Base-by-base conservation (phyloP, 495 filamentous ascomycete genomes). In the Aspergillus baeticus region DNA sequence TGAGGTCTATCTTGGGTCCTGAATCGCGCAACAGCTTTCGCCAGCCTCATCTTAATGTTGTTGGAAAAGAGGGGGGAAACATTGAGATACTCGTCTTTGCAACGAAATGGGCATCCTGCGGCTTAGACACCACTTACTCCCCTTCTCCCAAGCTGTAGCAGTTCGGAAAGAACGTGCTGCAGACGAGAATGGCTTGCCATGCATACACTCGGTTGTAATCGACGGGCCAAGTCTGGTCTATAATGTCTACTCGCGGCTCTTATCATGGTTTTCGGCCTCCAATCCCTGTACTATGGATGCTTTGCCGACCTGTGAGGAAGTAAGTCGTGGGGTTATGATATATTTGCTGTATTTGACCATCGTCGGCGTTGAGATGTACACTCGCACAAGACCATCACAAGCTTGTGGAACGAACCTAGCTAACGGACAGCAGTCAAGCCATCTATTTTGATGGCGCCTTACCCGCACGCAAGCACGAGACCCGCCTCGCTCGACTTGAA, bases 381-480 rank as follows among this genome's bases (percentile, higher is more conserved):
- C 53, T 14, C 26, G 26, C 17, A 22, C n/a, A 4, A 35, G 10
- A 47, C 21, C 29, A 22, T 41, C 11, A 20, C 6, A 49, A 39
- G 23, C 13, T 47, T 23, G 5, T 23, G 5, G 15, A 13, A 44
- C n/a, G 38, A 4, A 15, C 38, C 22, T 33, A 42, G 35, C 48
- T 58, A 17, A 60, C 53, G n/a, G 52, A 18, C 51, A 8, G 31
- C 44, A 80, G 74, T 62, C 58, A 71, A 47, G 54, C 66, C 29
- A 89, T 95, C 49, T 91, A 83, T 65, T 93, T 95, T 54, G 90
- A 95, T 65, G 88, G 90, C 21, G 85, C 81, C 39, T 74, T 95
- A 10, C 90, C 90, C 8, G 42, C 70, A 6, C 59, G 66, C 14
- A 91, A 91, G 57, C 73, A 74, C 21, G 58, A 69, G 0, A 81